Base-by-base conservation (phyloP, 257 asterid genomes). In the Paulownia fortunei region DNA sequence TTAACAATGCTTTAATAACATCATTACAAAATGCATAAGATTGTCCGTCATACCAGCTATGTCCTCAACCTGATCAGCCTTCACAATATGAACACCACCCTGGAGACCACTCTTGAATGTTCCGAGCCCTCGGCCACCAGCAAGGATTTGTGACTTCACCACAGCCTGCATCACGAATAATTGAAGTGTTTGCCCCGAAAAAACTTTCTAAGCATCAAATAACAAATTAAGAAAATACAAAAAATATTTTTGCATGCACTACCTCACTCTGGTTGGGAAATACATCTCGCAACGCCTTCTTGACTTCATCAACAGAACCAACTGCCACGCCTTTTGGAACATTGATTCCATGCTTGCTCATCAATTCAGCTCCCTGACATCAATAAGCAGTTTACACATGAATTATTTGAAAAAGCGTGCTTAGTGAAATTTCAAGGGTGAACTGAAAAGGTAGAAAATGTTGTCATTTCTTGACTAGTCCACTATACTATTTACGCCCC, bases 121-220 rank as follows among this genome's bases (percentile, higher is more conserved):
- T 70, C 99, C 98, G 72, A 94, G 78, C 41, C 98, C 98, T 69
- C 98, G 84, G 0, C 98, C 97, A 78, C 98, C 97, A 63, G 98
- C 98, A 82, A 95, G 99, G 76, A 93, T 86, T 85, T 93, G 99
- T 18, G 97, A 89, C 90, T 95, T 95, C 72, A 93, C 98, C 76
- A 93, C 98, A 78, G 89, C 84, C 99, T 91, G 81, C 62, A 86
- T 54, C 66, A 37, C 61, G 18, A 16, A 66, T 32, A 66, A 46
- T 56, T 24, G 36, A 72, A 49, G 19, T 3, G 54, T 34, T 46
- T 10, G 32, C 42, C 73, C 72, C 2, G 16, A 44, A 32, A 36
- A 32, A 21, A 37, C 32, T 60, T n/a, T 26, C 73, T 16, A 81
- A 60, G 39, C 24, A 56, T 68, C 70, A 69, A 37, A 19, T 27